Percentiles rank a stretch among this genome's conserved stretches.
phyloP scores from a whole-genome alignment of 176 grass and related monocot species.

The Eleusine indica region DNA sequence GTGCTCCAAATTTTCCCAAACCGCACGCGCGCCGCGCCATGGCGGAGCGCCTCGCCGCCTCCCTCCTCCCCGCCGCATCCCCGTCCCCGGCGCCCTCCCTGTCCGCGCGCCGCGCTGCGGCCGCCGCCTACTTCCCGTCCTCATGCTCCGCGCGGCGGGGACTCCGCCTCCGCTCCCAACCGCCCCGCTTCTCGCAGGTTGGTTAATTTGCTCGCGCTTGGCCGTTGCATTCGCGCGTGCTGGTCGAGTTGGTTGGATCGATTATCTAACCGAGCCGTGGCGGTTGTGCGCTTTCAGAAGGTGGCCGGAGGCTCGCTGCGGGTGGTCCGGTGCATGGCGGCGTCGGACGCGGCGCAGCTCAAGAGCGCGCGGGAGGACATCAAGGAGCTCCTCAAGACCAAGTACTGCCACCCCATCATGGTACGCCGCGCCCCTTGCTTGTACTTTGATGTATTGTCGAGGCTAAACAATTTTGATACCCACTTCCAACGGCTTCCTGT shows the following conservation, averaged over 20 bases:
- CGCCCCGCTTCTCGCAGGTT: constrained; percentile 27
- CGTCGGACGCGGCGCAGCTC: constrained; percentile 74
- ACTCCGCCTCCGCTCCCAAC: constrained; percentile 30
- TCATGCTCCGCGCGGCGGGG: constrained; percentile 35
- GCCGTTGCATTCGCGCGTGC: neutral
- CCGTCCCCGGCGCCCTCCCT: constrained; percentile 30
- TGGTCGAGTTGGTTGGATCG: neutral
- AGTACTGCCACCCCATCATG: constrained; percentile 80
- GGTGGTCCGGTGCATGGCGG: constrained; percentile 62
- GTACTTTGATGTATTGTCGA: neutral
- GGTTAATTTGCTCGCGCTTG: neutral
- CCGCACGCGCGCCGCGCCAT: constrained; percentile 24
- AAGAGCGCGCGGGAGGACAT: constrained; percentile 88
- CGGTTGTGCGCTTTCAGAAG: constrained; percentile 3
- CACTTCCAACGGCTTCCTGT: neutral
- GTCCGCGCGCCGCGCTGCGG: constrained; percentile 2
- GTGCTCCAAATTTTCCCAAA: constrained; percentile 7
- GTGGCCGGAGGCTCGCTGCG: constrained; percentile 34
- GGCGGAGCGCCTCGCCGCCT: constrained; percentile 50
- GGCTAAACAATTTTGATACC: neutral
- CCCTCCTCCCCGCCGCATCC: constrained; percentile 36
- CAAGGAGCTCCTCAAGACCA: constrained; percentile 71
- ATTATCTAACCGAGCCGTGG: neutral
- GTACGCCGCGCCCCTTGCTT: constrained; percentile 38
- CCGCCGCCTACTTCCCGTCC: constrained; percentile 23